Evolutionary conservation across 2,329 filamentous ascomycete genomes (phyloP), one percentile per base, ranked within the genome.

Genomic region (Botrytis pseudocinerea): DNA sequence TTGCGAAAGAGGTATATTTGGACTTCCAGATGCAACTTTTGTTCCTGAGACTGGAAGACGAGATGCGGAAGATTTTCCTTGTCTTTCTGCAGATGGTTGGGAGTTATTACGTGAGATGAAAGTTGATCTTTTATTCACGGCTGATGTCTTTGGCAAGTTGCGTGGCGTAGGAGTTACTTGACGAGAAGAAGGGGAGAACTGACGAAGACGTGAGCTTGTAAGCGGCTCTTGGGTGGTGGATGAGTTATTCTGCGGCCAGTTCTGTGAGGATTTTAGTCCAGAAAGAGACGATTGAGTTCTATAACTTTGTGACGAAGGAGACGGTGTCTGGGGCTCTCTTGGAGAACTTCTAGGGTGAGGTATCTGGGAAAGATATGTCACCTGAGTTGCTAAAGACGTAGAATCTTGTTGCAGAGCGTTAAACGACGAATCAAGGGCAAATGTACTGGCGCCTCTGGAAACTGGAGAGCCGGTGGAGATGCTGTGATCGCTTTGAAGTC

Each of bases 381-480:
- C 12, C 28, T 35, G 60, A 66, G 6, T 18, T 42, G 18, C 48
- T 57, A n/a, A n/a, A 57, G 48, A 14, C 14, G 14, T 51, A 6
- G 10, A 66, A 22, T 42, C 44, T 44, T 25, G 48, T 20, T 54
- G n/a, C 5, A 35, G 61, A 20, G 25, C 35, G 28, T 42, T 51
- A 1, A 64, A 28, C 1, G 35, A 42, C 22, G 35, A 28, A 25
- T 57, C 38, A 16, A 25, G 57, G 20, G 20, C 35, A 35, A 42
- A 42, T 9, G 28, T 54, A n/a, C 20, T 20, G 32, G 38, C 44
- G 44, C 46, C 48, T 66, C 46, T 64, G 16, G 70, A 57, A 35
- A 66, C 46, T 44, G 70, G 70, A 20, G 70, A 59, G n/a, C 70
- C 70, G n/a, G 16, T 71, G 38, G n/a, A 65, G 22, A 66, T 71